These are phyloP conservation scores for Ceratopteris richardii DNA, from an alignment of 75 land plant species.

Conservation along the genomic window DNA sequence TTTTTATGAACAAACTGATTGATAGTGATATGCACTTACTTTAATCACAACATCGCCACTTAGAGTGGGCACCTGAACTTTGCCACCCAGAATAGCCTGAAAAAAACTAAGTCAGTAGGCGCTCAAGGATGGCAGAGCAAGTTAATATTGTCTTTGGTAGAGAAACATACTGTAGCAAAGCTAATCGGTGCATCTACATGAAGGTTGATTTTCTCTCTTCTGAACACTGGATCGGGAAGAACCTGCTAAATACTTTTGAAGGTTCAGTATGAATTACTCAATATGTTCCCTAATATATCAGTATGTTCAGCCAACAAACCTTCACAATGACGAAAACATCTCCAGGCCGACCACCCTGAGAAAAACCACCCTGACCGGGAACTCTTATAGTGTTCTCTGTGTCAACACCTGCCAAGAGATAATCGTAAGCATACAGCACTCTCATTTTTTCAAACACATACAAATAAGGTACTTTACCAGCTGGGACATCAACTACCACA, in stretches of 20 bases:
- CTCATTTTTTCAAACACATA: no score
- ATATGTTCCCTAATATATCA: no score
- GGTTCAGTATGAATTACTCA: no score
- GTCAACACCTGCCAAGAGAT: not conserved
- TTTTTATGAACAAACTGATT: not conserved
- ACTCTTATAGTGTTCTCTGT: not conserved
- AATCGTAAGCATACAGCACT: not conserved
- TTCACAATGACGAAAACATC: not conserved
- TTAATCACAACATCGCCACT: constrained; percentile 29
- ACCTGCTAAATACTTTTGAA: constrained; percentile 4
- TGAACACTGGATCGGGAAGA: constrained; percentile 24
- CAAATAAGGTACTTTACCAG: no score
- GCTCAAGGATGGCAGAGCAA: no score
- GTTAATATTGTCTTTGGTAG: no score
- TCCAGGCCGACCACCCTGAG: not conserved
- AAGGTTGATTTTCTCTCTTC: constrained; percentile 29
- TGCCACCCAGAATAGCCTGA: constrained; percentile 38
- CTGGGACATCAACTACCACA: constrained; percentile 23
- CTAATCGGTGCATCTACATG: constrained; percentile 26
- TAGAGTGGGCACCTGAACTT: constrained; percentile 31
- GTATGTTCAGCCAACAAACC: not conserved
- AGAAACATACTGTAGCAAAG: constrained; percentile 14
- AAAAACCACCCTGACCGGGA: not conserved
- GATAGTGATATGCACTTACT: constrained; percentile 6
- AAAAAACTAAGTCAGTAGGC: not conserved